Conservation (phyloP, 2,329 filamentous ascomycete genomes). For the Cryphonectria carpinicola region DNA sequence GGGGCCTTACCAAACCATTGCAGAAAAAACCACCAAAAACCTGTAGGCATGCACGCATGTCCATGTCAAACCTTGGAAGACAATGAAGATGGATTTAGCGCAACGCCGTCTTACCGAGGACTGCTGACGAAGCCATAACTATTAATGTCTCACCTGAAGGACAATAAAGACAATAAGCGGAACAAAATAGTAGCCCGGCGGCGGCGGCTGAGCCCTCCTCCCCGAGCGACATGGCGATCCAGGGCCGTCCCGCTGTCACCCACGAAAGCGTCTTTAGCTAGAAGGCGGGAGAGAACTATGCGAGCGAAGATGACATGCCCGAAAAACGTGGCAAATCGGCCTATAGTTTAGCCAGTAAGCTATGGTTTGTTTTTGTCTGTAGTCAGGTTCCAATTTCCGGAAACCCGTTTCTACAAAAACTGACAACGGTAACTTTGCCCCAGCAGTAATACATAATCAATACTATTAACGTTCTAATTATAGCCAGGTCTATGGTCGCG, state of each 20-base stretch:
- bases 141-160: not conserved
- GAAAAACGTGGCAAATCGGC: not conserved
- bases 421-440: not conserved
- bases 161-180: not conserved
- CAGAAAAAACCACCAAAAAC: not conserved
- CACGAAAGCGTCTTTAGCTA: not conserved
- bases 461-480: not conserved
- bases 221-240: not conserved
- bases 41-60: not conserved
- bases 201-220: not conserved
- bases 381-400: not conserved
- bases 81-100: not conserved
- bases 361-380: not conserved
- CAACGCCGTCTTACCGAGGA: not conserved
- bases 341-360: not conserved
- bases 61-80: not conserved
- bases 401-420: not conserved
- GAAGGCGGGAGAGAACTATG: not conserved
- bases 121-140: not conserved
- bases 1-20: not conserved
- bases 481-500: too few relatives aligned
- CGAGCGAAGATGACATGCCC: not conserved
- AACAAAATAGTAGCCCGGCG: not conserved
- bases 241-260: constrained; percentile 1
- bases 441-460: not conserved